A percentile compares a stretch with the other conserved stretches of the same genome.
Evolutionary conservation across 106 monocot genomes (phyloP).

Genomic region (Posidonia australis): DNA sequence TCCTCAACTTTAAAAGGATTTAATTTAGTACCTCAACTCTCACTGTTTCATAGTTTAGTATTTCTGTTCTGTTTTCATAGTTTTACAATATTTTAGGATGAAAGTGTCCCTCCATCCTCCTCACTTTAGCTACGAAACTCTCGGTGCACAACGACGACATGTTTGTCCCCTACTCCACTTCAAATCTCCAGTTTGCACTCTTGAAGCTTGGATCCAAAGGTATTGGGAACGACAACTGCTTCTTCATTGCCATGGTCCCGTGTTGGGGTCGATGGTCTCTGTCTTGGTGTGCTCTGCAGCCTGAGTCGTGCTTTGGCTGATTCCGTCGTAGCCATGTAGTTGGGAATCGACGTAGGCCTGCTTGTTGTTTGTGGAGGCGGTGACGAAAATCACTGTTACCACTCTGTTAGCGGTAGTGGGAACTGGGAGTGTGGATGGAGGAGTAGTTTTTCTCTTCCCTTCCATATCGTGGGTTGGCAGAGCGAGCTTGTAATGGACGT

Average conservation of each 20-base stretch:
- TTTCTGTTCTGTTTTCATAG: too few relatives aligned
- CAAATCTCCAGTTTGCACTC: constrained; percentile 52
- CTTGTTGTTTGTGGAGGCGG: constrained; percentile 9
- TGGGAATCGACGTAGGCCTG: constrained; percentile 41
- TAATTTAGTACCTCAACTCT: too few relatives aligned
- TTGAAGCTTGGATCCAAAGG: constrained; percentile 51
- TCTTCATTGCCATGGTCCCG: constrained; percentile 40
- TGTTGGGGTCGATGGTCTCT: constrained; percentile 73
- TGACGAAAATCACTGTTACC: constrained; percentile 4
- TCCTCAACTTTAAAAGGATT: too few relatives aligned
- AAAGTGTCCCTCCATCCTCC: too few relatives aligned
- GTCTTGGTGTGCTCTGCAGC: constrained; percentile 87
- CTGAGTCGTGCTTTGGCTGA: constrained; percentile 75
- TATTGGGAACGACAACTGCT: constrained; percentile 66
- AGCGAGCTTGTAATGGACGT: constrained; percentile 60
- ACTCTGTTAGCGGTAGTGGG: constrained; percentile 8
- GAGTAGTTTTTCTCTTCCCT: constrained; percentile 7
- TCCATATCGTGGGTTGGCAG: constrained; percentile 67
- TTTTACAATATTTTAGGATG: too few relatives aligned
- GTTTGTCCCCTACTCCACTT: constrained; percentile 50
- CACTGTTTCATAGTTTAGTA: too few relatives aligned
- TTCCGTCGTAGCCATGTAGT: constrained; percentile 97
- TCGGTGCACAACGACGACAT: constrained; percentile 51
- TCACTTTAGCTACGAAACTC: too few relatives aligned
- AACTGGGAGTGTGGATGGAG: constrained; percentile 10